These are phyloP conservation scores for Lumnitzera racemosa DNA, from an alignment of 345 rosid genomes.

Conservation along the genomic window DNA sequence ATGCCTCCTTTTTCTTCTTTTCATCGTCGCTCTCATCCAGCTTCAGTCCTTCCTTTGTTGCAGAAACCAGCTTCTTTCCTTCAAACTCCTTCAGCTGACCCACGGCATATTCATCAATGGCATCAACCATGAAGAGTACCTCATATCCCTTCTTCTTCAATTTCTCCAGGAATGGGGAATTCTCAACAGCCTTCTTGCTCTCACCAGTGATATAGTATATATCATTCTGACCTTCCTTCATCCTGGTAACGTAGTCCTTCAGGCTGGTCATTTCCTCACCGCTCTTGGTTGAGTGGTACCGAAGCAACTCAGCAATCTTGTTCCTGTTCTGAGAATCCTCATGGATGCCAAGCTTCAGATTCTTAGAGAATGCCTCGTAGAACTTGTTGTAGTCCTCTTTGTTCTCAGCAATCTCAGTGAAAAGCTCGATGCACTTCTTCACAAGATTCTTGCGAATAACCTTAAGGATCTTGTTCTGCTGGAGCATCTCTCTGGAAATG, in stretches of 20 bases:
- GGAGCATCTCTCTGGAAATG: slow-evolving; percentile 16
- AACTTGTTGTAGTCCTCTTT: slow-evolving; percentile 17
- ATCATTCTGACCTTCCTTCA: slow-evolving; percentile 21
- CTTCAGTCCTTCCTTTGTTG: slow-evolving; percentile 16
- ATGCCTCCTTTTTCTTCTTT: slow-evolving; percentile 6
- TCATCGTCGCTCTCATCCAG: slow-evolving; percentile 13
- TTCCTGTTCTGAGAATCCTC: slow-evolving; percentile 11
- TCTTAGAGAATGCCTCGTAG: slow-evolving; percentile 14
- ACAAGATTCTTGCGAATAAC: slow-evolving; percentile 19
- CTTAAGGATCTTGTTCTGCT: slow-evolving; percentile 20
- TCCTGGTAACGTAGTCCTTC: slow-evolving; percentile 20
- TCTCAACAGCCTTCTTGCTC: slow-evolving; percentile 19
- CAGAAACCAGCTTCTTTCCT: slow-evolving; percentile 15
- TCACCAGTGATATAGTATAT: slow-evolving; percentile 20
- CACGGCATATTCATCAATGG: slow-evolving; percentile 14
- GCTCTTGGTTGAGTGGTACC: slow-evolving; percentile 19
- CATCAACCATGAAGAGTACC: slow-evolving; percentile 13
- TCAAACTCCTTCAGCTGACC: slow-evolving; percentile 12
- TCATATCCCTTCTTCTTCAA: slow-evolving; percentile 14
- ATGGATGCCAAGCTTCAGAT: slow-evolving; percentile 10
- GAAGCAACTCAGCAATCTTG: slow-evolving; percentile 10
- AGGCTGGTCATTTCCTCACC: slow-evolving; percentile 20
- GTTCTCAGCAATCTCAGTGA: slow-evolving; percentile 18
- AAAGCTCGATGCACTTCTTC: slow-evolving; percentile 21
- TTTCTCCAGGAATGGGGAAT: slow-evolving; percentile 17